Percentiles rank a stretch among this genome's conserved stretches.
These are phyloP conservation scores for Cubamyces lactineus DNA, from an alignment of 768 basidiomycete genomes.

Conservation along the genomic window DNA sequence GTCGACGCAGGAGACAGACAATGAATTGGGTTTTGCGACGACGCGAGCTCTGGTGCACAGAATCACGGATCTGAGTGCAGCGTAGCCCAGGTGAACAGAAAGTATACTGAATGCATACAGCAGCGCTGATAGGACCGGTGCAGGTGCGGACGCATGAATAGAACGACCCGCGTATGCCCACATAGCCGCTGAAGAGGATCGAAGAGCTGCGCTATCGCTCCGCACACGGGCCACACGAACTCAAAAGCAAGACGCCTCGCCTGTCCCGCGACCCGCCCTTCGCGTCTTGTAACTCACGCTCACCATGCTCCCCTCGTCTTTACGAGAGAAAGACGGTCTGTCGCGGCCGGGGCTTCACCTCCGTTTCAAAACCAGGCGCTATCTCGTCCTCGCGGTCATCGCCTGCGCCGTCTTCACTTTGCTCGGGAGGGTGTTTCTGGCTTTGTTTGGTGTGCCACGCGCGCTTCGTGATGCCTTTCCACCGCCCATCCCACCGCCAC, in stretches of 20 bases:
- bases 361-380: slow-evolving; percentile 7
- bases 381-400: slow-evolving; percentile 6
- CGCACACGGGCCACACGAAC: not conserved
- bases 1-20: too few relatives aligned
- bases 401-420: not conserved
- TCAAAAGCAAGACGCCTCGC: not conserved
- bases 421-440: not conserved
- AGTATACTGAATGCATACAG: too few relatives aligned
- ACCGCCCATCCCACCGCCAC: not conserved
- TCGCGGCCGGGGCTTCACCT: not conserved
- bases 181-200: too few relatives aligned
- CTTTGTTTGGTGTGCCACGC: not conserved
- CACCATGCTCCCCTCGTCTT: slow-evolving; percentile 8
- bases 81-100: too few relatives aligned
- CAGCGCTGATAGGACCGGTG: too few relatives aligned
- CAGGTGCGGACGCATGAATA: too few relatives aligned
- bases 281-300: not conserved
- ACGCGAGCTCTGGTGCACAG: too few relatives aligned
- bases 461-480: not conserved
- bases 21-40: too few relatives aligned
- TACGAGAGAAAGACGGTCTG: not conserved
- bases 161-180: too few relatives aligned
- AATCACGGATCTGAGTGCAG: too few relatives aligned
- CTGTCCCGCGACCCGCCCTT: not conserved
- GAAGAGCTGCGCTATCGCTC: too few relatives aligned